A percentile compares a stretch with the other conserved stretches of the same genome.
Conservation (phyloP, 1,139 yeast genomes). For the Candida pseudocylindracea region DNA sequence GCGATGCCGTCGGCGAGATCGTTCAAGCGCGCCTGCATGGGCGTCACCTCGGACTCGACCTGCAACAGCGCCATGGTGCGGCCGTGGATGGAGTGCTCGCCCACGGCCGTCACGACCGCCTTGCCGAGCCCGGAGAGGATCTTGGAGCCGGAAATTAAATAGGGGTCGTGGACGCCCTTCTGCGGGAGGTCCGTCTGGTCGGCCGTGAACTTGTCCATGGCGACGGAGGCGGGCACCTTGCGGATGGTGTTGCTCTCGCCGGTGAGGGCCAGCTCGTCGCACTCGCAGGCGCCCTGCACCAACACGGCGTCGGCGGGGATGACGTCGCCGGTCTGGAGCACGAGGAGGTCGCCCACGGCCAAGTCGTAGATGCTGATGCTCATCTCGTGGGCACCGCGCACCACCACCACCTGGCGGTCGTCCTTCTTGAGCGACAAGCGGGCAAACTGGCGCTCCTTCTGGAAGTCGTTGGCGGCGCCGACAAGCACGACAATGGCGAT, state of each 20-base stretch:
- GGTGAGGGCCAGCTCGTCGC: slow-evolving; percentile 83
- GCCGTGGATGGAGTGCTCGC: slow-evolving; percentile 75
- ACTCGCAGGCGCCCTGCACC: slow-evolving; percentile 58
- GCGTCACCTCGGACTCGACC: slow-evolving; percentile 65
- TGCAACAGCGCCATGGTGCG: slow-evolving; percentile 67
- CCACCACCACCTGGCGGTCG: slow-evolving; percentile 57
- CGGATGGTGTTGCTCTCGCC: slow-evolving; percentile 79
- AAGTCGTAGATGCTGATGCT: slow-evolving; percentile 56
- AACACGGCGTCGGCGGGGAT: slow-evolving; percentile 76
- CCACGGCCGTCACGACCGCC: slow-evolving; percentile 80
- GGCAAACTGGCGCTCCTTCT: slow-evolving; percentile 86
- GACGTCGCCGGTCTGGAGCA: slow-evolving; percentile 83
- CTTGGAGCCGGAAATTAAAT: slow-evolving; percentile 80
- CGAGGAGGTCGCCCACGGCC: slow-evolving; percentile 67
- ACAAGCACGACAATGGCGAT: slow-evolving; percentile 77
- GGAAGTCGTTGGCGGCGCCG: slow-evolving; percentile 89
- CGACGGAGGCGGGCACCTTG: slow-evolving; percentile 30
- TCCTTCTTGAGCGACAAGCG: slow-evolving; percentile 73
- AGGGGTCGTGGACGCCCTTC: slow-evolving; percentile 17
- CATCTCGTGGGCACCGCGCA: slow-evolving; percentile 48
- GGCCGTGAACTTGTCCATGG: slow-evolving; percentile 14
- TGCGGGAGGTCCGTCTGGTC: slow-evolving; percentile 1
- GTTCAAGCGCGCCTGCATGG: slow-evolving; percentile 67
- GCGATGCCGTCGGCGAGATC: slow-evolving; percentile 83
- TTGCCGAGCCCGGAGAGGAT: slow-evolving; percentile 71